A percentile compares a stretch with the other conserved stretches of the same genome.
phyloP scores from a whole-genome alignment of 768 basidiomycete genomes.

The Auriscalpium microsporum region DNA sequence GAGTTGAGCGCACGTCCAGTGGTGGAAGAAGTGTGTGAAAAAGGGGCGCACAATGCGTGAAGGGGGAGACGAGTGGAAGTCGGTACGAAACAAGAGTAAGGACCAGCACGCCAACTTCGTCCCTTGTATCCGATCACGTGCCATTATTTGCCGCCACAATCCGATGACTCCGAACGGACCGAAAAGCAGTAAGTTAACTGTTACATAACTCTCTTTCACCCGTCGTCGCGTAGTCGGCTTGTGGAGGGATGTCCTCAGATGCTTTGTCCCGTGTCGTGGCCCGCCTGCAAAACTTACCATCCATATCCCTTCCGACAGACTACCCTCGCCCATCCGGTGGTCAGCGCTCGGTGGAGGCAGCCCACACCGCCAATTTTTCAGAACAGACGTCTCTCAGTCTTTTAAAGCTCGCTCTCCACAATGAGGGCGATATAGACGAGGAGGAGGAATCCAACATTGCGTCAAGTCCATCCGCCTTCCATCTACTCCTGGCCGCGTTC shows the following conservation, averaged over 20 bases:
- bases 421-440: slow-evolving; percentile 41
- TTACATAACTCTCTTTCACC: no score
- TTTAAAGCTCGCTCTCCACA: slow-evolving; percentile 72
- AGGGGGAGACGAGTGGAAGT: no score
- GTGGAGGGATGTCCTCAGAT: slow-evolving; percentile 19
- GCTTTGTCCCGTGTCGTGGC: slow-evolving; percentile 46
- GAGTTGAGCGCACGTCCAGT: no score
- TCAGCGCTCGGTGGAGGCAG: slow-evolving; percentile 79
- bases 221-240: no score
- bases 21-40: no score
- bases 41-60: no score
- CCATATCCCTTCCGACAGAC: slow-evolving; percentile 90
- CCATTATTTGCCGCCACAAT: no score
- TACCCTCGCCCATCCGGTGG: slow-evolving; percentile 77
- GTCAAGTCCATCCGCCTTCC: slow-evolving; percentile 72
- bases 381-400: slow-evolving; percentile 69
- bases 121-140: no score
- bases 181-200: no score
- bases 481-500: slow-evolving; percentile 89
- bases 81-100: no score
- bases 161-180: no score
- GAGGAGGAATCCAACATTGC: slow-evolving; percentile 40
- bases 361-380: slow-evolving; percentile 62
- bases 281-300: slow-evolving; percentile 74
- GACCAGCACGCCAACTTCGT: no score